Evolutionary conservation across 306 rosid genomes (phyloP).

Genomic region (Citrullus amarus): DNA sequence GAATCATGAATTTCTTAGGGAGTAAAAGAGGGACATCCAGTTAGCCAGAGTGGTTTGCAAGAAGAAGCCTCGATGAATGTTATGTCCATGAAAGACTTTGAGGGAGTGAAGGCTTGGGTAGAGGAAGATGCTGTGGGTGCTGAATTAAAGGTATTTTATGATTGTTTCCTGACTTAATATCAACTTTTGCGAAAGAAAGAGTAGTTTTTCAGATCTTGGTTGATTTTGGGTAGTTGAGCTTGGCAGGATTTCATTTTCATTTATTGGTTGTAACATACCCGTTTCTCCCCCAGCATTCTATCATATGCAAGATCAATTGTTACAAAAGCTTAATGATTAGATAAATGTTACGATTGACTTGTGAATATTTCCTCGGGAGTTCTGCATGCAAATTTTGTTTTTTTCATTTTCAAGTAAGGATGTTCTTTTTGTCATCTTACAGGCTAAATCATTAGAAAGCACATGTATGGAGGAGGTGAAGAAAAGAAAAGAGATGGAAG

Average conservation of each 20-base stretch:
- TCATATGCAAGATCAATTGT: background rate
- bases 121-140: slow-evolving; percentile 37
- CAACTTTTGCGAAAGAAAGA: background rate
- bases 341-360: background rate
- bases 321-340: background rate
- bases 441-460: slow-evolving; percentile 54
- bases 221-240: background rate
- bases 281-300: background rate
- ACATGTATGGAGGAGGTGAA: slow-evolving; percentile 34
- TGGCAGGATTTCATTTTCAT: background rate
- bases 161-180: background rate
- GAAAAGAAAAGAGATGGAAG: slow-evolving; percentile 47
- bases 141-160: slow-evolving; percentile 27
- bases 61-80: slow-evolving; percentile 19
- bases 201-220: background rate
- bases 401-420: slow-evolving; percentile 16
- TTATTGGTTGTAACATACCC: background rate
- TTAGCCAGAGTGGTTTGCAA: slow-evolving; percentile 14
- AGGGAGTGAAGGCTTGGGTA: slow-evolving; percentile 24
- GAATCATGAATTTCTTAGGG: slow-evolving; percentile 24
- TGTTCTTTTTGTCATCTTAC: slow-evolving; percentile 15
- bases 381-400: background rate
- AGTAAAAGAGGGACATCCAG: slow-evolving; percentile 19
- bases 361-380: background rate
- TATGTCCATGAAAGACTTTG: slow-evolving; percentile 27